Conservation (phyloP, 352 stramenopile species). For the Blastocystis sp. region DNA sequence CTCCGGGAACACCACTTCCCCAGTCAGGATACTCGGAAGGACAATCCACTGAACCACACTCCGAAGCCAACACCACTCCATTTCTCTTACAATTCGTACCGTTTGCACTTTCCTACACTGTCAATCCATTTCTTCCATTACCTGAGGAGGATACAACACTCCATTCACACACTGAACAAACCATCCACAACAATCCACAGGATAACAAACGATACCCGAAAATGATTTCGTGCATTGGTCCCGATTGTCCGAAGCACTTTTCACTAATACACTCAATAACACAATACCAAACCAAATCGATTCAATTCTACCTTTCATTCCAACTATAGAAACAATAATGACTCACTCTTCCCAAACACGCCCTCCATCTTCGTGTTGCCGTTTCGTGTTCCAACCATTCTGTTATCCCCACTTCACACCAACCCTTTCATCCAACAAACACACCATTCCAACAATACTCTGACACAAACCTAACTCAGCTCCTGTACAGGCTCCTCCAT, state of each 20-base stretch:
- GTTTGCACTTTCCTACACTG: background rate
- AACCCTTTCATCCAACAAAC: background rate
- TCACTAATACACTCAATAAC: background rate
- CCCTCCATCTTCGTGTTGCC: background rate
- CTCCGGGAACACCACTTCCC: background rate
- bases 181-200: conserved; percentile 18
- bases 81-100: conserved; percentile 43
- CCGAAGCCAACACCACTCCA: background rate
- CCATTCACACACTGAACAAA: conserved; percentile 53
- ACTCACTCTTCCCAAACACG: background rate
- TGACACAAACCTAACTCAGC: background rate
- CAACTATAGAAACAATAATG: background rate
- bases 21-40: conserved; percentile 30
- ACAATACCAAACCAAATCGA: background rate
- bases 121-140: background rate
- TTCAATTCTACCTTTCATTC: background rate
- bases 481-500: background rate
- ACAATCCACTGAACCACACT: conserved; percentile 25
- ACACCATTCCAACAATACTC: background rate
- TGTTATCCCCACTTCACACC: background rate
- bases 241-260: background rate
- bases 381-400: too few relatives aligned
- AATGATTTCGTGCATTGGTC: conserved; percentile 20
- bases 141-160: conserved; percentile 33
- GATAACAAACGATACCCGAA: conserved; percentile 41